Evolutionary conservation across 495 filamentous ascomycete species (phyloP).

Genomic region (Trichoderma parareesei): DNA sequence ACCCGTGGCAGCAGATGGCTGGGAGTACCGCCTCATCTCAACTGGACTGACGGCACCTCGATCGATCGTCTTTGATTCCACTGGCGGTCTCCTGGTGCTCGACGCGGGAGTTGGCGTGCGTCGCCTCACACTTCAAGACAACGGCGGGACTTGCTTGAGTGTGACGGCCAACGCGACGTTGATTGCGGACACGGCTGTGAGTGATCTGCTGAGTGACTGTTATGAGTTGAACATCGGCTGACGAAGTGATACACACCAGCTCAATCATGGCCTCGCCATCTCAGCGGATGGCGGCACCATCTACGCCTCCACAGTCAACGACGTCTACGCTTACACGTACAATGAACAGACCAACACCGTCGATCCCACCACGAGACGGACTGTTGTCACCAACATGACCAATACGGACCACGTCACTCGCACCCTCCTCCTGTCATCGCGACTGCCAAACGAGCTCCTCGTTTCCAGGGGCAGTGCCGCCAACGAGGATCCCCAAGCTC

Average conservation of each 20-base stretch:
- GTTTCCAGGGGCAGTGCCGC: conserved; percentile 54
- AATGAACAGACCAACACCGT: conserved; percentile 32
- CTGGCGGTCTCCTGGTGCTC: conserved; percentile 54
- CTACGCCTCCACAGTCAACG: conserved; percentile 51
- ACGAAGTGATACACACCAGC: conserved; percentile 13
- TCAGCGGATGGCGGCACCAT: conserved; percentile 53
- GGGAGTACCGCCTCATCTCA: conserved; percentile 46
- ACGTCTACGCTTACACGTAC: conserved; percentile 56
- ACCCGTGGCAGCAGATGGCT: conserved; percentile 50
- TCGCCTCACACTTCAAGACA: conserved; percentile 40
- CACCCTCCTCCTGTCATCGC: conserved; percentile 48
- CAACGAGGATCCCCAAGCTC: conserved; percentile 50
- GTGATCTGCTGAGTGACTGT: conserved; percentile 17
- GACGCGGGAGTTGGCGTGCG: conserved; percentile 46
- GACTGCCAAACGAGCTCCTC: conserved; percentile 42
- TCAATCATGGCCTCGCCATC: conserved; percentile 57
- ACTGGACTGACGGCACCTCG: conserved; percentile 46
- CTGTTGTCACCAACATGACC: conserved; percentile 51
- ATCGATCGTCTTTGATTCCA: conserved; percentile 50
- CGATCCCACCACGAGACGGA: conserved; percentile 33
- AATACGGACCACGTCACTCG: conserved; percentile 52
- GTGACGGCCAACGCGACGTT: conserved; percentile 23
- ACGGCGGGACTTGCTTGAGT: conserved; percentile 38
- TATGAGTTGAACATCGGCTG: background rate
- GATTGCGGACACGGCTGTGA: conserved; percentile 30